Evolutionary conservation across 768 basidiomycete species (phyloP).

Genomic region (Gloeophyllum trabeum): DNA sequence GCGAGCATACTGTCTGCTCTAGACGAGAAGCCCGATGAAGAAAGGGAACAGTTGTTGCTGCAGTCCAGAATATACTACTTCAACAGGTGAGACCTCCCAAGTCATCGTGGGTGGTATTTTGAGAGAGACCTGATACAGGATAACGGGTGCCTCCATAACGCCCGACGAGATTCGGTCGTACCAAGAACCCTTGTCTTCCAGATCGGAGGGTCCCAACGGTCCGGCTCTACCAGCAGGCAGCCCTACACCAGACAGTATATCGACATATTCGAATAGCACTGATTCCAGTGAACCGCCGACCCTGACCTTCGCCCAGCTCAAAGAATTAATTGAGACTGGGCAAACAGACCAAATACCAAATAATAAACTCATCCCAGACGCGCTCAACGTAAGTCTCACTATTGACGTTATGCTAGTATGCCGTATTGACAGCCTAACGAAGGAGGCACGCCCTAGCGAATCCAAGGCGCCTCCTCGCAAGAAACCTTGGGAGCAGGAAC

Average conservation of each 20-base stretch:
- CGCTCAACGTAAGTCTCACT: conserved; percentile 50
- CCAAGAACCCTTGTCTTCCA: no score
- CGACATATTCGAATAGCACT: background rate
- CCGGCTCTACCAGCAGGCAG: background rate
- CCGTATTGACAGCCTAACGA: no score
- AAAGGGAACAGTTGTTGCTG: conserved; percentile 35
- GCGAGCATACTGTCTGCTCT: conserved; percentile 37
- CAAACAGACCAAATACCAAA: conserved; percentile 67
- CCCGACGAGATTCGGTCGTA: conserved; percentile 20
- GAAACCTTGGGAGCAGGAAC: no score
- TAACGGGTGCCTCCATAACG: conserved; percentile 15
- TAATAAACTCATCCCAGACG: conserved; percentile 61
- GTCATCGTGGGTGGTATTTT: background rate
- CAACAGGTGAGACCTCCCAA: conserved; percentile 33
- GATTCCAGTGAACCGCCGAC: conserved; percentile 23
- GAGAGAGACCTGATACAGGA: conserved; percentile 19
- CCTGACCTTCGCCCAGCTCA: conserved; percentile 57
- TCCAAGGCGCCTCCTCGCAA: no score
- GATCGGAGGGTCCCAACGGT: conserved; percentile 2
- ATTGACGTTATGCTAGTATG: no score
- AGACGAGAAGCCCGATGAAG: conserved; percentile 22
- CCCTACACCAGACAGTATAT: background rate
- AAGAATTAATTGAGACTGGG: conserved; percentile 61
- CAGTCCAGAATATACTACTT: conserved; percentile 63
- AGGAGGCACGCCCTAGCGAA: no score